Base-by-base conservation (phyloP, 2,329 filamentous ascomycete species). In the Clonostachys rosea region DNA sequence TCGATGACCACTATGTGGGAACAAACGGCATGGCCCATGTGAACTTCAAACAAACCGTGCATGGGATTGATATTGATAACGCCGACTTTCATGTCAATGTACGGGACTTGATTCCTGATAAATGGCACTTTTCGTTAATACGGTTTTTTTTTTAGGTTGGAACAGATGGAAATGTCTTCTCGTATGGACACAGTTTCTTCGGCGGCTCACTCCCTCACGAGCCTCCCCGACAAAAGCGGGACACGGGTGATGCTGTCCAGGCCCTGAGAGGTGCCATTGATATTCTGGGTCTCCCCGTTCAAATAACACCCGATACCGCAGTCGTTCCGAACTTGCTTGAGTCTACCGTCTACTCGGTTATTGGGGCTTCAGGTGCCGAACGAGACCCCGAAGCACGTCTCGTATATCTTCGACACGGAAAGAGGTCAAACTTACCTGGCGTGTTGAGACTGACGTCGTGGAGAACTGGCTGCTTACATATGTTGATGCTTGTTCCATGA, bases 81-180 rank as follows among this genome's bases (percentile, higher is more conserved):
- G 76, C 74, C 1, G 76, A 80, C 56, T 79, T 81, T 55, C 81
- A 81, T 45, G 75, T 83, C 43, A 83, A 83, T 51, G 76, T 81
- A 54, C 64, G 76, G 66, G 6, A 12, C 44, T 9, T 30, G 8
- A 30, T 9, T 30, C 24, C 8, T 30, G 24, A 30, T 30, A 30
- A 30, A 30, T 3, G 2, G 14, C 7, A 16, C 2, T 9, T 39
- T 3, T 39, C 14, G 12, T 12, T 39, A 13, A 39, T 17, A 39
- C 2, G 7, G 6, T 14, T 11, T 14, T 30, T 4, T 17, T 16
- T 16, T 16, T 16, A 39, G 36, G 36, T 39, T 53, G 65, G 75
- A 24, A 7, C 13, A 20, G 71, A 83, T 49, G 79, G 80, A 24
- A 68, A 63, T 10, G 65, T 83, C 45, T 79, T 84, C 62, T 83